A percentile compares a stretch with the other conserved stretches of the same genome.
Conservation (phyloP, 1,284 basidiomycete species). For the Cutaneotrichosporon dermatis region DNA sequence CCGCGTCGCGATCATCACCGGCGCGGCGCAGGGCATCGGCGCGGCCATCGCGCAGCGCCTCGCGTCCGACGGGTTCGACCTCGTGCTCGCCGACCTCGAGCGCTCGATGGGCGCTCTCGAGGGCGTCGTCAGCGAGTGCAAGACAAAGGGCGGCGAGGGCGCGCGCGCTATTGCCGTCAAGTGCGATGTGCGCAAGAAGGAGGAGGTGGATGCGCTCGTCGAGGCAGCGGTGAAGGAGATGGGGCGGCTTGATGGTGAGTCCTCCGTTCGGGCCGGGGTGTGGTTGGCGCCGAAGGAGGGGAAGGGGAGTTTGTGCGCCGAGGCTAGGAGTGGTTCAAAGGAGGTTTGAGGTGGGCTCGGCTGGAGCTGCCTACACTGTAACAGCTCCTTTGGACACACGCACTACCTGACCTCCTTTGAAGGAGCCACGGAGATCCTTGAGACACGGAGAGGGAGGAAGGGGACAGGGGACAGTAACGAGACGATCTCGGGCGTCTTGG, state of each 20-base stretch:
- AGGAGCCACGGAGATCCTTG: too few species aligned
- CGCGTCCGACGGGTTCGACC: conserved; percentile 49
- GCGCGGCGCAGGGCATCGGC: conserved; percentile 52
- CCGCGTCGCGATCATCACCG: conserved; percentile 49
- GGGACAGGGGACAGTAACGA: too few species aligned
- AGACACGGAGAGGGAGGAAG: too few species aligned
- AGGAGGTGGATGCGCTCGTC: conserved; percentile 33
- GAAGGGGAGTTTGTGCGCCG: too few species aligned
- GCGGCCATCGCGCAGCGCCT: conserved; percentile 51
- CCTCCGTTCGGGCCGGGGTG: neutral
- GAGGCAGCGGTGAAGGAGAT: conserved; percentile 42
- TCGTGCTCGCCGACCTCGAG: conserved; percentile 48
- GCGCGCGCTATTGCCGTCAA: conserved; percentile 17
- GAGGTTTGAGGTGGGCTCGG: too few species aligned
- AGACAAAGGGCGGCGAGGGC: conserved; percentile 32
- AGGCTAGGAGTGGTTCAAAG: too few species aligned
- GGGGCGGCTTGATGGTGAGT: conserved; percentile 38
- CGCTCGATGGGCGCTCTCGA: conserved; percentile 23
- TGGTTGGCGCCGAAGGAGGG: too few species aligned
- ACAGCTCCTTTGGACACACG: too few species aligned
- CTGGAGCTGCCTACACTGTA: too few species aligned
- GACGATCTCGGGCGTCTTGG: too few species aligned
- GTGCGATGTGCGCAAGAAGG: conserved; percentile 41
- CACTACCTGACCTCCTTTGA: too few species aligned
- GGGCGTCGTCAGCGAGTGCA: conserved; percentile 29